Conservation (phyloP, 2,329 filamentous ascomycete genomes). For the Tolypocladium amazonense region DNA sequence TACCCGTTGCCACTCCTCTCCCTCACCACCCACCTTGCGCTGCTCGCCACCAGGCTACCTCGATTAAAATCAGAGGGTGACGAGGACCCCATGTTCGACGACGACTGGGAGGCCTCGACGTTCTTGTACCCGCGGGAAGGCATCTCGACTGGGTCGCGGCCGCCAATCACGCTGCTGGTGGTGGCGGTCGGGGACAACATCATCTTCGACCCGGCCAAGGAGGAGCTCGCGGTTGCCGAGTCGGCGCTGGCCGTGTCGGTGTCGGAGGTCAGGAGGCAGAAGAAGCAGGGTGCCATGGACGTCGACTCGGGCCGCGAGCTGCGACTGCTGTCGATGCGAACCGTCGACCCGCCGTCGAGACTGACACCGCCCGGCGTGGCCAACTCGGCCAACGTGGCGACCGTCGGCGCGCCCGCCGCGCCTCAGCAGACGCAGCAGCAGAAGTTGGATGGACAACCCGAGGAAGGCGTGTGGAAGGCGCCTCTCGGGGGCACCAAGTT, state of each 20-base stretch:
- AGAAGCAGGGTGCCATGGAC: conserved; percentile 24
- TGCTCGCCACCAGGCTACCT: conserved; percentile 78
- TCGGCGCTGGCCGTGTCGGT: conserved; percentile 79
- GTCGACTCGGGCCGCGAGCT: conserved; percentile 35
- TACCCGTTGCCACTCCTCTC: conserved; percentile 91
- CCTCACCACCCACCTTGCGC: conserved; percentile 84
- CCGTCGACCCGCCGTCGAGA: conserved; percentile 64
- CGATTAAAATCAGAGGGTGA: conserved; percentile 78
- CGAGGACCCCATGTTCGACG: conserved; percentile 95
- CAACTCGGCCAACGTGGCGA: conserved; percentile 50
- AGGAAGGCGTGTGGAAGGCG: conserved; percentile 75
- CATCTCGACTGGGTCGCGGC: conserved; percentile 35
- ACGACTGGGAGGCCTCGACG: conserved; percentile 84
- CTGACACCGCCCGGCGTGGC: conserved; percentile 62
- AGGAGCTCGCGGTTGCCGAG: conserved; percentile 90
- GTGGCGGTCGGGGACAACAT: conserved; percentile 78
- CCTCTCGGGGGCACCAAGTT: conserved; percentile 76
- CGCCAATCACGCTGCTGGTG: conserved; percentile 84
- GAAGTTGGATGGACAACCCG: conserved; percentile 39
- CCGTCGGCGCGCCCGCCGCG: conserved; percentile 24
- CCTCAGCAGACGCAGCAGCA: conserved; percentile 22
- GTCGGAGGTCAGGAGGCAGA: conserved; percentile 30
- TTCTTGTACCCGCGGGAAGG: conserved; percentile 58
- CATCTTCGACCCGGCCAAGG: conserved; percentile 84
- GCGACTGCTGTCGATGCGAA: conserved; percentile 57